A percentile compares a stretch with the other conserved stretches of the same genome.
phyloP scores from a whole-genome alignment of 1,284 basidiomycete species.

The Cutaneotrichosporon sp. region DNA sequence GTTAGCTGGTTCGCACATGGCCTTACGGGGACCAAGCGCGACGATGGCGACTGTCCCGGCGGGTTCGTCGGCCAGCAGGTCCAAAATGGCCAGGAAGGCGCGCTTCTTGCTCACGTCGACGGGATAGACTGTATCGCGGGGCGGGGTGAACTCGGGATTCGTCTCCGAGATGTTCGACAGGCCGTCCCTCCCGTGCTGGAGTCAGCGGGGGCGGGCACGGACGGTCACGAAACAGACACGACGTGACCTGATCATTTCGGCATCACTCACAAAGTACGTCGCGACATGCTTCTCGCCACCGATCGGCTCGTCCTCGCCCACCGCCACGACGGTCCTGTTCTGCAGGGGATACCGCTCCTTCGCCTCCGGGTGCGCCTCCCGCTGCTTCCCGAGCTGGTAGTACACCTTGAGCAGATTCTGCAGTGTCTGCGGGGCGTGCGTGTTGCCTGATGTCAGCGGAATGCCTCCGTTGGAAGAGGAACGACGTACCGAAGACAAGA shows the following conservation, averaged over 20 bases:
- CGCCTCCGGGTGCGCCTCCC: constrained; percentile 59
- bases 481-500: constrained; percentile 64
- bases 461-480: not conserved
- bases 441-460: constrained; percentile 57
- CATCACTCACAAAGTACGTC: constrained; percentile 62
- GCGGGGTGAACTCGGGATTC: constrained; percentile 65
- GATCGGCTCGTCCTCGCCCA: constrained; percentile 68
- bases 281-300: constrained; percentile 72
- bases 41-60: constrained; percentile 71
- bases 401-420: constrained; percentile 75
- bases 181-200: constrained; percentile 65
- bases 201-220: too few species aligned
- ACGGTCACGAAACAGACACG: too few species aligned
- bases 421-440: constrained; percentile 54
- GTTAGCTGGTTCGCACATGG: not conserved
- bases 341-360: constrained; percentile 61
- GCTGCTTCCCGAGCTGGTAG: constrained; percentile 62
- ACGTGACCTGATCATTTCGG: not conserved
- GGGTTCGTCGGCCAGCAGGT: constrained; percentile 60
- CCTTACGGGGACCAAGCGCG: constrained; percentile 67
- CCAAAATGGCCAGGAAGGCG: constrained; percentile 63
- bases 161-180: constrained; percentile 64
- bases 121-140: constrained; percentile 20
- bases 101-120: not conserved
- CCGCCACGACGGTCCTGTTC: constrained; percentile 59